Evolutionary conservation across 495 filamentous ascomycete genomes (phyloP).

Genomic region (Massariosphaeria phaeospora): DNA sequence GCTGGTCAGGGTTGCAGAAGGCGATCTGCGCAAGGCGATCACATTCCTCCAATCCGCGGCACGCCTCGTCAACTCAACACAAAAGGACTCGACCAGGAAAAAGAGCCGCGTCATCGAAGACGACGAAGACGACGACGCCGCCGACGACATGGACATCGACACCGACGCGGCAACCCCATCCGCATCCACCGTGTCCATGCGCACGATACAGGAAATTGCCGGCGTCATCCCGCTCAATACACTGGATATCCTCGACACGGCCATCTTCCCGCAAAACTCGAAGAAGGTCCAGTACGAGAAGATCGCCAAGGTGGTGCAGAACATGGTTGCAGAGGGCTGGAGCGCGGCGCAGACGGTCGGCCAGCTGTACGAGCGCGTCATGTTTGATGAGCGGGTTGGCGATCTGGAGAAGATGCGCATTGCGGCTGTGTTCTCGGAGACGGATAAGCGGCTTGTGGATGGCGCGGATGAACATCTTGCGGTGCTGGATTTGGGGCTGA

Average conservation of each 20-base stretch:
- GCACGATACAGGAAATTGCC: constrained; percentile 87
- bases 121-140: constrained; percentile 44
- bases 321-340: constrained; percentile 96
- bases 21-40: constrained; percentile 91
- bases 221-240: constrained; percentile 79
- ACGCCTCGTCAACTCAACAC: constrained; percentile 60
- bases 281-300: constrained; percentile 62
- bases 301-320: constrained; percentile 71
- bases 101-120: constrained; percentile 36
- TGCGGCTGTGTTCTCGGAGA: constrained; percentile 80
- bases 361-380: constrained; percentile 78
- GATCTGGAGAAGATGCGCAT: constrained; percentile 89
- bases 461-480: constrained; percentile 94
- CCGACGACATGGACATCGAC: constrained; percentile 52
- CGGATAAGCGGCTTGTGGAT: constrained; percentile 92
- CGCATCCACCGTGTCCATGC: constrained; percentile 59
- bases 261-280: constrained; percentile 66
- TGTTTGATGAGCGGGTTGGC: constrained; percentile 77
- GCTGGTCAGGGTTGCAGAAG: constrained; percentile 81
- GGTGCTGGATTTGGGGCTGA: constrained; percentile 75
- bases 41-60: constrained; percentile 93
- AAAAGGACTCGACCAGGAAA: constrained; percentile 42
- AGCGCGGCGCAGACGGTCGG: constrained; percentile 83
- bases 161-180: constrained; percentile 23
- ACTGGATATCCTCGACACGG: constrained; percentile 63